Percentiles rank a stretch among this genome's conserved stretches.
phyloP scores from a whole-genome alignment of 2,329 filamentous ascomycete species.

The Trichophyton rubrum region DNA sequence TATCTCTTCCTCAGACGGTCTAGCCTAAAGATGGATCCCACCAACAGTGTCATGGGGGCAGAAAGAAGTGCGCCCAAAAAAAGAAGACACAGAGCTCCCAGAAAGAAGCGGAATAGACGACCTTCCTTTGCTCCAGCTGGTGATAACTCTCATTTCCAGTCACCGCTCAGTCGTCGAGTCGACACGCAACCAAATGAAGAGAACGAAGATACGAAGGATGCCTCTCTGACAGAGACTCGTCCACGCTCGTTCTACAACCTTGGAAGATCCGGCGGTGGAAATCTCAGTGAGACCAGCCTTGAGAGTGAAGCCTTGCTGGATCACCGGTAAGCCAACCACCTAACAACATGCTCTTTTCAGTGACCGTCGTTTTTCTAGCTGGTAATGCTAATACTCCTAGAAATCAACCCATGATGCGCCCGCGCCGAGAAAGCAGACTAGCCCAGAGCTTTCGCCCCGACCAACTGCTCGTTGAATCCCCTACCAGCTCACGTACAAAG shows the following conservation, averaged over 20 bases:
- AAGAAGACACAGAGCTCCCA: constrained; percentile 63
- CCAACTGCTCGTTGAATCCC: constrained; percentile 1
- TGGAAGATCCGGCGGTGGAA: constrained; percentile 34
- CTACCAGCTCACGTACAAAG: constrained; percentile 1
- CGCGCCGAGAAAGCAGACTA: constrained; percentile 45
- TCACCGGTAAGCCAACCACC: constrained; percentile 48
- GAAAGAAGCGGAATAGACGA: constrained; percentile 61
- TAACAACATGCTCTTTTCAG: too few relatives aligned
- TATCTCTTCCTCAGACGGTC: background rate
- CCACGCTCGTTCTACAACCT: constrained; percentile 44
- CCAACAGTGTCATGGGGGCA: constrained; percentile 5
- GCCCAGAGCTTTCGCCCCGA: constrained; percentile 29
- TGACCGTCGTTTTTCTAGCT: background rate
- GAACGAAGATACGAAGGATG: constrained; percentile 25
- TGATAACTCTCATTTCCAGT: constrained; percentile 35
- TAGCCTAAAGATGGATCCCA: constrained; percentile 1
- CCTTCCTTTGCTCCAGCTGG: constrained; percentile 62
- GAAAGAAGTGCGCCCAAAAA: constrained; percentile 39
- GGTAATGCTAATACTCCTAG: constrained; percentile 23
- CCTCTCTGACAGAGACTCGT: constrained; percentile 22
- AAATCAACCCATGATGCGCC: constrained; percentile 50
- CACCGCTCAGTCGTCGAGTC: constrained; percentile 22
- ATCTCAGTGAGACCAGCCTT: constrained; percentile 70
- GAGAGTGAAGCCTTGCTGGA: constrained; percentile 82
- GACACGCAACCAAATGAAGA: constrained; percentile 38